A percentile compares a stretch with the other conserved stretches of the same genome.
Conservation (phyloP, 208 protist genomes). For the Endotrypanum monterogeii region DNA sequence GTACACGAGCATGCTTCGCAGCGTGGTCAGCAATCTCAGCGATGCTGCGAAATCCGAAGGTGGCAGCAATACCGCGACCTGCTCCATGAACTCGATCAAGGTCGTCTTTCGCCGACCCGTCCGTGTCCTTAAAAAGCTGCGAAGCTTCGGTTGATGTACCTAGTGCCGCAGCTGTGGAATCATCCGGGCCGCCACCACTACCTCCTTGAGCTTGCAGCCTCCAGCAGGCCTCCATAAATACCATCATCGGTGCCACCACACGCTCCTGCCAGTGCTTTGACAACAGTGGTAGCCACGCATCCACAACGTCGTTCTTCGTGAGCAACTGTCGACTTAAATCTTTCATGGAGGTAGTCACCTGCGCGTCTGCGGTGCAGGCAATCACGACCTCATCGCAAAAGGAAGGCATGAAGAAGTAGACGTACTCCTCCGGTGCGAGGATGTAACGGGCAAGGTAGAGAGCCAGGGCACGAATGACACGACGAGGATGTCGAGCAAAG, state of each 20-base stretch:
- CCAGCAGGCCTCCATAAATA: slow-evolving; percentile 50
- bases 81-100: slow-evolving; percentile 10
- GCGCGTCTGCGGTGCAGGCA: slow-evolving; percentile 47
- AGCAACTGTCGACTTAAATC: slow-evolving; percentile 57
- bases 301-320: slow-evolving; percentile 68
- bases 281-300: slow-evolving; percentile 79
- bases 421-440: slow-evolving; percentile 70
- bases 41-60: slow-evolving; percentile 67
- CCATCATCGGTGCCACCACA: slow-evolving; percentile 45
- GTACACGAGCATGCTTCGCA: slow-evolving; percentile 39
- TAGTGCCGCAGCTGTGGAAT: background rate
- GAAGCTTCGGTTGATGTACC: background rate
- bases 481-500: slow-evolving; percentile 70
- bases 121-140: slow-evolving; percentile 18
- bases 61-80: slow-evolving; percentile 51
- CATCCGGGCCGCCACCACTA: background rate
- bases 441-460: slow-evolving; percentile 76
- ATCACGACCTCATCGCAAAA: slow-evolving; percentile 79
- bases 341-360: slow-evolving; percentile 57
- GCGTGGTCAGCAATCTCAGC: slow-evolving; percentile 46
- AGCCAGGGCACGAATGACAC: slow-evolving; percentile 67
- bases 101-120: background rate
- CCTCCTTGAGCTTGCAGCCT: slow-evolving; percentile 21
- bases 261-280: slow-evolving; percentile 47
- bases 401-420: slow-evolving; percentile 56